Base-by-base conservation (phyloP, 148 eudicot genomes). In the Heliamphora exappendiculata region DNA sequence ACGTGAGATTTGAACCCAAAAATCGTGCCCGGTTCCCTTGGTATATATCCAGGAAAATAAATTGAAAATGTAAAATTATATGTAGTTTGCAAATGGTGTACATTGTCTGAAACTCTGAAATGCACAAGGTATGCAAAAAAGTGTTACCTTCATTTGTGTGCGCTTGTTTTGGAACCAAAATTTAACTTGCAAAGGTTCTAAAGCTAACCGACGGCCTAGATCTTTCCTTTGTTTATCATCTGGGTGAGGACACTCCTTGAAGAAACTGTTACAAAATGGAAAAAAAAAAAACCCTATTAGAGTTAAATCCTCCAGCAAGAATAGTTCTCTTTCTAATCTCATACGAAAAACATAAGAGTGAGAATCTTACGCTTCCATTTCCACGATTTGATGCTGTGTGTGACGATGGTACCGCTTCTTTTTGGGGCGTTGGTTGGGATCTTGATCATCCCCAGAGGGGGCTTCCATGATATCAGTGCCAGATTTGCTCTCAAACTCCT, bases 101-200 rank as follows among this genome's bases (percentile, higher is more conserved):
- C n/a, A n/a, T n/a, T n/a, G n/a, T n/a, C n/a, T n/a, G n/a, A n/a
- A n/a, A n/a, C n/a, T n/a, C n/a, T n/a, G n/a, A n/a, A 17, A 4
- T 29, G 8, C 14, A 26, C 16, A 11, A 4, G 13, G 10, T 20
- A 20, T 39, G 14, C 0, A 8, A 3, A 50, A 36, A 37, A 57
- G 16, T 17, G 0, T 70, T 80, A 96, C 99, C 97, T 96, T 96
- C 99, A 96, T 91, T 81, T 96, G 99, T 36, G 99, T 96, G 33
- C 99, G 95, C 83, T 96, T 96, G 82, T 96, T 96, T 82, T 96
- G 99, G 80, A 96, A 96, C 99, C 99, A 96, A 86, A 96, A 96
- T 77, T 96, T 96, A 28, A 96, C 89, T 87, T 96, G 99, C 84
- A 96, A 82, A 63, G 99, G 98, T 76, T 93, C 99, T 71, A 96